Conservation (phyloP, 176 grass and related monocot species). For the Musa schizocarpa region DNA sequence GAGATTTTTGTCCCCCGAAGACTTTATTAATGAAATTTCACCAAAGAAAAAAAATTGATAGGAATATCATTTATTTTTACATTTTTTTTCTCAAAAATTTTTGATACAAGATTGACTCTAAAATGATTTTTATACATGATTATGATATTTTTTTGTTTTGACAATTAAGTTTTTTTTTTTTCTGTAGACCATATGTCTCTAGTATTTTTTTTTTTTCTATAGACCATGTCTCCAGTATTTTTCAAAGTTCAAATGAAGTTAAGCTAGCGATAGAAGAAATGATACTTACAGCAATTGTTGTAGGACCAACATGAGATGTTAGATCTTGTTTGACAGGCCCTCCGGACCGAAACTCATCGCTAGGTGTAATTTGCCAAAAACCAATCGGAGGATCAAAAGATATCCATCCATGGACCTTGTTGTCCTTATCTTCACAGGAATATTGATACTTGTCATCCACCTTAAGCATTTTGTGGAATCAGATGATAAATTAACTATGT, state of each 20-base stretch:
- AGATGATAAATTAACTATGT: constrained; percentile 1
- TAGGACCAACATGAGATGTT: constrained; percentile 95
- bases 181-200: too few species aligned
- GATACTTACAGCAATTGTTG: constrained; percentile 73
- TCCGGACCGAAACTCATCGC: constrained; percentile 71
- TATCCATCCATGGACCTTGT: constrained; percentile 92
- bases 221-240: neutral
- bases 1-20: too few species aligned
- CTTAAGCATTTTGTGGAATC: constrained; percentile 25
- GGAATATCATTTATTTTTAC: too few species aligned
- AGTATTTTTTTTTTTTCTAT: neutral
- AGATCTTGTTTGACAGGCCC: constrained; percentile 87
- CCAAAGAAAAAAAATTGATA: too few species aligned
- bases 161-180: too few species aligned
- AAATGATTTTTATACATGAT: too few species aligned
- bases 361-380: constrained; percentile 94
- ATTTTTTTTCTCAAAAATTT: too few species aligned
- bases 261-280: too few species aligned
- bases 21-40: too few species aligned
- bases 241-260: neutral
- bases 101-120: too few species aligned
- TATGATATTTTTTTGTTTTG: too few species aligned
- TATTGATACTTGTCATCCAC: constrained; percentile 99
- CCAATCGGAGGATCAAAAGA: constrained; percentile 69
- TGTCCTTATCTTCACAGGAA: constrained; percentile 77